These are phyloP conservation scores for Monosporascus sp. DNA, from an alignment of 2,329 filamentous ascomycete genomes.

Conservation along the genomic window DNA sequence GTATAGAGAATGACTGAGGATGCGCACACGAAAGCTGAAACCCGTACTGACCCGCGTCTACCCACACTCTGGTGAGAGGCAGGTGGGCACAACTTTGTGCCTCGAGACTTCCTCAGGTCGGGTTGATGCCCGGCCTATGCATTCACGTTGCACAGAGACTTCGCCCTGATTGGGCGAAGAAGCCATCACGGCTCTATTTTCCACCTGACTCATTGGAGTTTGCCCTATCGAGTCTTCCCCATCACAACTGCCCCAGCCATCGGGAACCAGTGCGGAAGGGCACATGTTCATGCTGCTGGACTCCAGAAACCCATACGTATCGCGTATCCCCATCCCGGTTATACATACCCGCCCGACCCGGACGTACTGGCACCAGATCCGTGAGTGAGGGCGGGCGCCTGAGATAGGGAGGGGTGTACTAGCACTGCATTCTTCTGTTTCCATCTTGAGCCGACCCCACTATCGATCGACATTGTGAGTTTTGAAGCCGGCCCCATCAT, in stretches of 20 bases:
- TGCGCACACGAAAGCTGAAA: neutral
- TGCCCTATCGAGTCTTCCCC: conserved; percentile 1
- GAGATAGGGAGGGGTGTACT: neutral
- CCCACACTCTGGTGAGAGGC: neutral
- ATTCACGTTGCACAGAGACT: neutral
- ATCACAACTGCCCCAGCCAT: neutral
- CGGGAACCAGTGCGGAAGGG: neutral
- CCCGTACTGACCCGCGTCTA: neutral
- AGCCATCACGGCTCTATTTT: neutral
- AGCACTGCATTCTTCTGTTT: neutral
- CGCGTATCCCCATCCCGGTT: neutral
- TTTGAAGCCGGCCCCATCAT: conserved; percentile 14
- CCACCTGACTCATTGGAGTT: conserved; percentile 2
- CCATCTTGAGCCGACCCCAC: neutral
- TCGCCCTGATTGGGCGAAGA: neutral
- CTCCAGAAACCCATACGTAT: neutral
- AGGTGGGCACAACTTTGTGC: neutral
- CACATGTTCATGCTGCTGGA: neutral
- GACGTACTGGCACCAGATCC: neutral
- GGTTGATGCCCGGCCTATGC: neutral
- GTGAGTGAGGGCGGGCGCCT: neutral
- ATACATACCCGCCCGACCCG: neutral
- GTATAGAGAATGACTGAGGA: no score
- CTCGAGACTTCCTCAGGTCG: neutral
- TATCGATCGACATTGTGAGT: neutral